phyloP scores from a whole-genome alignment of 768 basidiomycete genomes.

The Mycena sanguinolenta region DNA sequence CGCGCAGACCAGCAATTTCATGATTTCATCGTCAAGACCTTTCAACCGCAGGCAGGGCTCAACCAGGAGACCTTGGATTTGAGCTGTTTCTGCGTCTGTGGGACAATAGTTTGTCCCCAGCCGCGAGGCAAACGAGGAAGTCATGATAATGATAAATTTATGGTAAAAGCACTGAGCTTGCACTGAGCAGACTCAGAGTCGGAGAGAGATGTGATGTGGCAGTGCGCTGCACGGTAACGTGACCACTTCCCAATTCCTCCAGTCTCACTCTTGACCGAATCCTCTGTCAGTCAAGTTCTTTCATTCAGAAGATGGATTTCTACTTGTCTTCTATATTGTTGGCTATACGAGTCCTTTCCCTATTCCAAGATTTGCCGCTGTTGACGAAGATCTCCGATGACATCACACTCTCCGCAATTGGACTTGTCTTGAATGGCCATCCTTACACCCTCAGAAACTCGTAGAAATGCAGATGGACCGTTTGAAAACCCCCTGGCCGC shows the following conservation, averaged over 20 bases:
- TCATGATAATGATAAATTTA: too few species aligned
- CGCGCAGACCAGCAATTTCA: neutral
- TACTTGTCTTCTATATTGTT: too few species aligned
- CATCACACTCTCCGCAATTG: neutral
- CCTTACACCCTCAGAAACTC: conserved; percentile 27
- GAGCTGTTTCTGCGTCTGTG: neutral
- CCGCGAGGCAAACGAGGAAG: conserved; percentile 12
- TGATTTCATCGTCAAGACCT: conserved; percentile 12
- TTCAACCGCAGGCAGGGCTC: conserved; percentile 1
- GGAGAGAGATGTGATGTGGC: neutral
- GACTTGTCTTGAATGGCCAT: conserved; percentile 23
- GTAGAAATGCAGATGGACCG: conserved; percentile 17
- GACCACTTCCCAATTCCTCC: too few species aligned
- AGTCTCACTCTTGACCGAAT: too few species aligned
- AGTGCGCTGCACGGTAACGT: too few species aligned
- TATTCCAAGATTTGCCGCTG: neutral
- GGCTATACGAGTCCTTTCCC: neutral
- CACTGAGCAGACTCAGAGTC: too few species aligned
- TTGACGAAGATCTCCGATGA: conserved; percentile 6
- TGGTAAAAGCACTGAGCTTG: too few species aligned
- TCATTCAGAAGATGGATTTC: too few species aligned
- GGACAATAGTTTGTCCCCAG: conserved; percentile 24
- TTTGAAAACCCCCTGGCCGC: conserved; percentile 37
- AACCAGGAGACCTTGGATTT: conserved; percentile 7
- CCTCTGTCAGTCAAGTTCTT: too few species aligned